Evolutionary conservation across 352 stramenopile genomes (phyloP).

Genomic region (Elongisporangium undulatum): DNA sequence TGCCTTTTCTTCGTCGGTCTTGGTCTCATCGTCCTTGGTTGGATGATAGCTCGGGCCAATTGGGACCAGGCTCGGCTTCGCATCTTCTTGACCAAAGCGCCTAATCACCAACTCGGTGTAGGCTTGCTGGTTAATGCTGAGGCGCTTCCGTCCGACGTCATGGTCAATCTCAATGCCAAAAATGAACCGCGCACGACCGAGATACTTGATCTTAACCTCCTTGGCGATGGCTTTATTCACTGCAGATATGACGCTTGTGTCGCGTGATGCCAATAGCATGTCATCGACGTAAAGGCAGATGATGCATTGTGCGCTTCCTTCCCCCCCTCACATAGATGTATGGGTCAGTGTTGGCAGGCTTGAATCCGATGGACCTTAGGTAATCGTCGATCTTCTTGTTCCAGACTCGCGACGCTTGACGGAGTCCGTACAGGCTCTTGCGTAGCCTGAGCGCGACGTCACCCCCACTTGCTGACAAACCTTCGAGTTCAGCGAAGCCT

Average conservation of each 20-base stretch:
- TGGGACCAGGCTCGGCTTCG: conserved; percentile 8
- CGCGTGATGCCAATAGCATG: conserved; percentile 4
- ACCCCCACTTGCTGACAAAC: too few species aligned
- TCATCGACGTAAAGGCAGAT: conserved; percentile 15
- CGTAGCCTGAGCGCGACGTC: too few species aligned
- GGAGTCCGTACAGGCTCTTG: conserved; percentile 11
- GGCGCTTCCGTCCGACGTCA: conserved; percentile 3
- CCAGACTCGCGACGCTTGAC: conserved; percentile 20
- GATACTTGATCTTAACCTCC: conserved; percentile 8
- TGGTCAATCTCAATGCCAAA: conserved; percentile 22
- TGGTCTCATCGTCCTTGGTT: conserved; percentile 1
- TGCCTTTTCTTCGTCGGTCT: conserved; percentile 6
- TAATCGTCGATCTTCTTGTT: conserved; percentile 17
- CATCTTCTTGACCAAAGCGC: conserved; percentile 8
- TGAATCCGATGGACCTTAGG: conserved; percentile 14
- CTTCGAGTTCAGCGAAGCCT: conserved; percentile 1
- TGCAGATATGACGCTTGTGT: conserved; percentile 1
- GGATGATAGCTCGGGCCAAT: conserved; percentile 3
- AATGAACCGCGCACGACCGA: conserved; percentile 13
- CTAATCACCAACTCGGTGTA: conserved; percentile 7
- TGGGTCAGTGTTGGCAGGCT: conserved; percentile 5
- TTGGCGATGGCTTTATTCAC: conserved; percentile 8
- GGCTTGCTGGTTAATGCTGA: conserved; percentile 5
- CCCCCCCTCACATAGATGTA: conserved; percentile 11
- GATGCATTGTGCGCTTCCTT: conserved; percentile 6